Evolutionary conservation across 129 eudicot species (phyloP), one percentile per base, ranked within the genome.

Genomic region (Erigeron canadensis): DNA sequence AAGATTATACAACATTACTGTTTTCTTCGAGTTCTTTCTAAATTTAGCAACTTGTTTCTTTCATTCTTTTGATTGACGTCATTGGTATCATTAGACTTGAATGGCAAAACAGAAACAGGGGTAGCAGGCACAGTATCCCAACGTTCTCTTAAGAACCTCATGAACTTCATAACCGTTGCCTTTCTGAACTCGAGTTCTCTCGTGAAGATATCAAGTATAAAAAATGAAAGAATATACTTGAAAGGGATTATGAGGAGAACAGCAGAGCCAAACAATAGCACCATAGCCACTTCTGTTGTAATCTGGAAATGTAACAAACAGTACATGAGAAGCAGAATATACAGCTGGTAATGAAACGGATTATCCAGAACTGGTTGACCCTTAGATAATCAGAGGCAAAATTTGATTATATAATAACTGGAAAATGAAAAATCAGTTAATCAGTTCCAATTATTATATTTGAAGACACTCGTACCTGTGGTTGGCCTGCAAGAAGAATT

Each of bases 71-170:
- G 79, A 53, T 69, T 62, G 56, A 10, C 16, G 22, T 61, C 47
- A 50, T 58, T 73, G 9, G 79, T 71, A 23, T 76, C 80, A 28
- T 83, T 77, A 19, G 43, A 82, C 72, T 83, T 89, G 41, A 75
- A 85, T 17, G 97, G 97, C 54, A 87, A 79, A 46, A 87, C 88
- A 2, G 85, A 74, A 57, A 90, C 97, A 6, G 91, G 91, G 34
- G 91, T 85, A 61, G 95, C 97, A 16, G 95, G 97, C 69, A 90
- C 87, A 23, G 89, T 80, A 40, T 83, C 89, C 97, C 97, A 90
- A 4, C 97, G 87, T 73, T 87, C 97, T 75, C 84, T 90, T 28
- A 90, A 69, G 59, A 90, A 28, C 63, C 63, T 77, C 57, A 5
- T 83, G 86, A 90, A 90, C 50, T 64, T 85, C 50, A 55, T 15